Base-by-base conservation (phyloP, 106 monocot genomes). In the Dendrobium officinale region DNA sequence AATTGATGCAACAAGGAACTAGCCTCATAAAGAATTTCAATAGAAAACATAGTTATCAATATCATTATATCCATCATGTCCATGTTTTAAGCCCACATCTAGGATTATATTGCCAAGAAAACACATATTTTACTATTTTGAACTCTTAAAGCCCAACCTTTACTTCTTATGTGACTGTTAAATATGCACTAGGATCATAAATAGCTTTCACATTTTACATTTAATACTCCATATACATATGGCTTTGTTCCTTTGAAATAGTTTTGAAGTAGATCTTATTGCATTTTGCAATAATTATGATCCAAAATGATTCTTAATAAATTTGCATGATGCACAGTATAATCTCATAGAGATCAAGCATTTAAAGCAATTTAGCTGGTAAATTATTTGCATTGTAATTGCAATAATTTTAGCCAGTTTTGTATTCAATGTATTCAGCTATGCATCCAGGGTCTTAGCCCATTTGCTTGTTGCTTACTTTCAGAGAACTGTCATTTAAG, bases 1-100 rank as follows among this genome's bases (percentile, higher is more conserved):
- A 33, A 37, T 33, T 70, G 31, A 70, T 70, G 70, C 70, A 70
- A 33, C 70, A 70, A 33, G 70, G 37, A 70, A 37, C n/a, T 70
- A 37, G 37, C 15, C 4, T 70, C 37, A 70, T 70, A 70, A 15
- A 70, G 16, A 70, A 17, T 70, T 67, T 33, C 61, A 70, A 70
- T 70, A 70, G 2, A 37, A 37, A 29, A 70, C 3, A 11, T 70
- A 16, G 10, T 70, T 11, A 33, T 15, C 13, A 33, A 13, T 70
- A 16, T 33, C 4, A 37, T 70, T 70, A 22, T 33, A 37, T 70
- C 13, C 29, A 37, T 70, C 26, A 8, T 67, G 15, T 4, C 20
- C 33, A 70, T 70, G 37, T 37, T 13, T 70, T 70, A 70, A 70
- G 5, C 15, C 24, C 16, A 33, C 37, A 37, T 70, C 16, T 70